Base-by-base conservation (phyloP, 306 rosid genomes). In the Hippophae tibetana region DNA sequence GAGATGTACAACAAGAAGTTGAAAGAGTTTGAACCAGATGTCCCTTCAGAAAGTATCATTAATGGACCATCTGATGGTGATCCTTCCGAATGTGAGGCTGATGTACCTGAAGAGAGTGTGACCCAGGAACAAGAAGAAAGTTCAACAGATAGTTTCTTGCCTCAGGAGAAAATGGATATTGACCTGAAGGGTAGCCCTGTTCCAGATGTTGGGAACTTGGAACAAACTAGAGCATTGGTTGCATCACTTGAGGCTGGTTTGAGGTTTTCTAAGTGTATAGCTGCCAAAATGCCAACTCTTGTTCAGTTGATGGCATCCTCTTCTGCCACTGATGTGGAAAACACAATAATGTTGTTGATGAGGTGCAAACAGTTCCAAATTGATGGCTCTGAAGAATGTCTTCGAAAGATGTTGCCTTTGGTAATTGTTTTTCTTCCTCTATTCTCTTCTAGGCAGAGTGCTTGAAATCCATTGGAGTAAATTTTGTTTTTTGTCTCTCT, bases 251-350 rank as follows among this genome's bases (percentile, higher is more conserved):
- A 83, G 82, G 85, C 98, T 57, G 98, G 96, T 45, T 62, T 87
- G 67, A 82, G 95, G 68, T 90, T 90, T 76, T 87, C 96, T 8
- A 83, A 77, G 74, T 85, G 95, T 72, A 71, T 90, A 52, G 81
- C 82, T 54, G 82, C 82, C 57, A 69, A 78, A 50, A 84, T 87
- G 89, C 89, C 95, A 44, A 85, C 89, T 54, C 92, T 90, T 61
- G 81, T 85, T 72, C 98, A 90, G 50, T 74, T 90, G 79, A 90
- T 90, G 98, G 96, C 96, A 14, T 90, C 98, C 54, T 78, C 96
- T 67, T 87, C 95, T 50, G 95, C 79, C 56, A 76, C 96, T 67
- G 98, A 90, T 44, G 98, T 85, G 57, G 96, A 90, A 73, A 83
- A 87, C 74, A 87, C 98, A 43, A 87, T 90, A 68, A 89, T 81